phyloP scores from a whole-genome alignment of 371 early-diverging fungal species.

The Funneliformis caledonium region DNA sequence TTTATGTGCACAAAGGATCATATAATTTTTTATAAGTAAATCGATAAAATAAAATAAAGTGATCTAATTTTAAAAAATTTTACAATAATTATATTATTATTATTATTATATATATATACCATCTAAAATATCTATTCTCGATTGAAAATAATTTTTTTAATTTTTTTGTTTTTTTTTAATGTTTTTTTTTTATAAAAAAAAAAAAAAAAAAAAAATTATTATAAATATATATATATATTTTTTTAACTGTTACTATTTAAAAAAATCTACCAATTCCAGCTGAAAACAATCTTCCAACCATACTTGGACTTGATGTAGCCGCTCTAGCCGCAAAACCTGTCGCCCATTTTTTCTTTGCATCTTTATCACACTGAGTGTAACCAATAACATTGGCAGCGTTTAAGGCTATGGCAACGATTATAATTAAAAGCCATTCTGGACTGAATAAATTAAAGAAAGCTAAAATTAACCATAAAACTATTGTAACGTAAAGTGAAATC shows the following conservation, averaged over 20 bases:
- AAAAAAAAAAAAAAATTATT: no score
- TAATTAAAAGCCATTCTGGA: conserved; percentile 83
- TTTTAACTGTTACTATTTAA: background rate
- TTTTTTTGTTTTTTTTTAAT: no score
- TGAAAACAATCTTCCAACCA: conserved; percentile 34
- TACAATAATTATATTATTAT: no score
- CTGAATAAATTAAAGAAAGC: conserved; percentile 79
- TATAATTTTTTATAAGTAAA: no score
- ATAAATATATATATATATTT: background rate
- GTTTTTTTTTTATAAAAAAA: no score
- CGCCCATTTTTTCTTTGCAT: conserved; percentile 74
- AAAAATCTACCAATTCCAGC: conserved; percentile 34
- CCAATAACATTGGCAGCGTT: conserved; percentile 91
- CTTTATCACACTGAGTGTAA: conserved; percentile 95
- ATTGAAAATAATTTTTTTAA: no score
- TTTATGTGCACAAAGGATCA: no score
- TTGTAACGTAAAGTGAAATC: conserved; percentile 85
- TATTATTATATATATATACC: no score
- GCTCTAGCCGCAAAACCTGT: conserved; percentile 30
- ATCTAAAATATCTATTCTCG: no score
- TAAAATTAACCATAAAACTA: conserved; percentile 84
- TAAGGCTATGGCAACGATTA: conserved; percentile 81
- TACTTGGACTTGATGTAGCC: conserved; percentile 6
- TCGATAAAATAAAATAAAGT: no score
- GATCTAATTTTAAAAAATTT: no score